Conservation (phyloP, 1,139 yeast species). For the Sugiyamaella neomexicana region DNA sequence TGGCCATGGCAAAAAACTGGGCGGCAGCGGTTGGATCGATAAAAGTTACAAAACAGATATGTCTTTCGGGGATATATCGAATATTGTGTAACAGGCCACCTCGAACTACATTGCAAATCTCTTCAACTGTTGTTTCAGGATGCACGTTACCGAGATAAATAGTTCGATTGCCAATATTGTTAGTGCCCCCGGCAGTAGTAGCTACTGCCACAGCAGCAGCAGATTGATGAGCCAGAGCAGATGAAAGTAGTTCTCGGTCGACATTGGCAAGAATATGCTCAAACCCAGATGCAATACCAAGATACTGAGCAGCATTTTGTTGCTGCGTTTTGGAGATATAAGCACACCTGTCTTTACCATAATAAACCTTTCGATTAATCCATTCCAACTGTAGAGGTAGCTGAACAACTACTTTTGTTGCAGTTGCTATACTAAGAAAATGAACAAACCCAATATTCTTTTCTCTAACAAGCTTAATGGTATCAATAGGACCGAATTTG, state of each 20-base stretch:
- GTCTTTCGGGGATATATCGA: constrained; percentile 68
- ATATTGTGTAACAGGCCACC: constrained; percentile 79
- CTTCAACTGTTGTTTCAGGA: constrained; percentile 82
- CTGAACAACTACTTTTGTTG: constrained; percentile 75
- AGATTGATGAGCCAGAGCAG: constrained; percentile 60
- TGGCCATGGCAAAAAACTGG: constrained; percentile 86
- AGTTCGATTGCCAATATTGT: constrained; percentile 85
- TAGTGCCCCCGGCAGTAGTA: constrained; percentile 74
- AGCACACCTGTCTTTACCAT: constrained; percentile 86
- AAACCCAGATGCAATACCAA: constrained; percentile 88
- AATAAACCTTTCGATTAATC: constrained; percentile 65
- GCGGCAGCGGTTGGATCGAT: constrained; percentile 92
- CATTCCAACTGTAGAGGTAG: constrained; percentile 56
- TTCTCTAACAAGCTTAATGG: constrained; percentile 68
- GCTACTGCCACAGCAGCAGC: constrained; percentile 76
- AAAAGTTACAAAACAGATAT: constrained; percentile 89
- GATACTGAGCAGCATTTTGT: constrained; percentile 93
- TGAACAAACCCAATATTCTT: constrained; percentile 80
- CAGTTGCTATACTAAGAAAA: constrained; percentile 77
- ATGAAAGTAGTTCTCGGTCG: constrained; percentile 60
- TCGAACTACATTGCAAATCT: constrained; percentile 88
- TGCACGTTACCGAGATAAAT: constrained; percentile 88
- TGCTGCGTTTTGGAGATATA: constrained; percentile 90
- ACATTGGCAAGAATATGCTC: constrained; percentile 81
- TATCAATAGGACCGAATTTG: constrained; percentile 79